Percentiles rank a stretch among this genome's conserved stretches.
Conservation (phyloP, 495 filamentous ascomycete genomes). For the Parmelia sp. region DNA sequence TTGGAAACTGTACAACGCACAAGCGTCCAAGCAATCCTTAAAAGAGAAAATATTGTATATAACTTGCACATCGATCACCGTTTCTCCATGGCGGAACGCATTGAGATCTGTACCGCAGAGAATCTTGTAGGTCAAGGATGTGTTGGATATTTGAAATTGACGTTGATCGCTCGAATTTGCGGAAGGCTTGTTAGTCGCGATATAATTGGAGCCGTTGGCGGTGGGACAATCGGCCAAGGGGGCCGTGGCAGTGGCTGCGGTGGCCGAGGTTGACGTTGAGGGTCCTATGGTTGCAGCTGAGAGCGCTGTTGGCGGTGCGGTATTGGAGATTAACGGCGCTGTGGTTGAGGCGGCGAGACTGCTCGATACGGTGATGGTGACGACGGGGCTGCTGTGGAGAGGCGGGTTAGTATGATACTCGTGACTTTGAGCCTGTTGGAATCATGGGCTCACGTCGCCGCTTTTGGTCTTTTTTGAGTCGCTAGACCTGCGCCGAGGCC, state of each 20-base stretch:
- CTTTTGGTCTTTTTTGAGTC: background rate
- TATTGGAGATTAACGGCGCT: too few species aligned
- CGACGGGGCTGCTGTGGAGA: too few species aligned
- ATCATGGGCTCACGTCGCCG: background rate
- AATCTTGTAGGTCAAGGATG: background rate
- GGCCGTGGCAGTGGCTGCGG: background rate
- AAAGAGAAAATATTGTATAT: background rate
- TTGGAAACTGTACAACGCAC: background rate
- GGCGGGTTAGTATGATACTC: too few species aligned
- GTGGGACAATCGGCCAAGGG: background rate
- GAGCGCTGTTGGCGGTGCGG: too few species aligned
- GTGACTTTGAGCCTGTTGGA: too few species aligned
- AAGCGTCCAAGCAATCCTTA: background rate
- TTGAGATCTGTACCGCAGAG: background rate
- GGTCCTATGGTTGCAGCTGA: background rate
- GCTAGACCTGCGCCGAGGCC: background rate
- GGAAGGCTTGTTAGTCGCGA: background rate
- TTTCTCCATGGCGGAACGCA: too few species aligned
- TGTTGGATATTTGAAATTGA: background rate
- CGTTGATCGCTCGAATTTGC: background rate
- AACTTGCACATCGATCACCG: background rate
- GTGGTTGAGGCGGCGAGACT: too few species aligned
- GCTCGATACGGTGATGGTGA: too few species aligned
- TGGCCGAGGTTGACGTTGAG: background rate
- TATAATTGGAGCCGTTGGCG: background rate